A percentile compares a stretch with the other conserved stretches of the same genome.
Evolutionary conservation across 106 monocot genomes (phyloP).

Genomic region (Dendrobium catenatum): DNA sequence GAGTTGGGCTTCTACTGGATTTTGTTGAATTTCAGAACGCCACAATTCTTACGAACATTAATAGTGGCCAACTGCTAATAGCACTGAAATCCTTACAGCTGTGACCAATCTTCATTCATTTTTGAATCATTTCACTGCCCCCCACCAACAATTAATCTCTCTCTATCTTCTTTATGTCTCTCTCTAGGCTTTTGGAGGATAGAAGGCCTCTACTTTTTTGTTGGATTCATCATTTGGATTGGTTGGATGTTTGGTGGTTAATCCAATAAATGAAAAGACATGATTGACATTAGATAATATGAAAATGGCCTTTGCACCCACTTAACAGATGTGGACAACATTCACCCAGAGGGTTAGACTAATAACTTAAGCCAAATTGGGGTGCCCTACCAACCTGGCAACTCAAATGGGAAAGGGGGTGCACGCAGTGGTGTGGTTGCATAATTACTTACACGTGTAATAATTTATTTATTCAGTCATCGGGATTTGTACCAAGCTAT

Average conservation of each 20-base stretch:
- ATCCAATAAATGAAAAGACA: not conserved
- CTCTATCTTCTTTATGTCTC: not conserved
- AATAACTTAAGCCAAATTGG: not conserved
- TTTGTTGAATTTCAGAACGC: not conserved
- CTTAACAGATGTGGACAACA: too few relatives aligned
- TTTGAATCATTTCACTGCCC: not conserved
- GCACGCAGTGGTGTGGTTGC: not conserved
- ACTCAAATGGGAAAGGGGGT: not conserved
- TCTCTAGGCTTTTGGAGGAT: too few relatives aligned
- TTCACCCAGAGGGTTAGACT: not conserved
- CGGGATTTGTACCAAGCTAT: not conserved
- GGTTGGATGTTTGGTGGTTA: slow-evolving; percentile 3
- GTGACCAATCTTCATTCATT: not conserved
- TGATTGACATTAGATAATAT: not conserved
- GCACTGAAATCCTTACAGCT: not conserved
- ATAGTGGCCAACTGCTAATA: not conserved
- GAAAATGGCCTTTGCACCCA: not conserved
- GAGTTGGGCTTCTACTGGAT: not conserved
- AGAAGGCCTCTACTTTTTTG: not conserved
- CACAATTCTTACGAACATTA: not conserved
- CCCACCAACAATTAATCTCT: slow-evolving; percentile 1
- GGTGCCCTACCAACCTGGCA: not conserved
- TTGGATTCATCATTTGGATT: not conserved
- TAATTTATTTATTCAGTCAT: not conserved
- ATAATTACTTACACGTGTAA: not conserved